phyloP scores from a whole-genome alignment of 306 rosid genomes.

The Carpinus fangiana region DNA sequence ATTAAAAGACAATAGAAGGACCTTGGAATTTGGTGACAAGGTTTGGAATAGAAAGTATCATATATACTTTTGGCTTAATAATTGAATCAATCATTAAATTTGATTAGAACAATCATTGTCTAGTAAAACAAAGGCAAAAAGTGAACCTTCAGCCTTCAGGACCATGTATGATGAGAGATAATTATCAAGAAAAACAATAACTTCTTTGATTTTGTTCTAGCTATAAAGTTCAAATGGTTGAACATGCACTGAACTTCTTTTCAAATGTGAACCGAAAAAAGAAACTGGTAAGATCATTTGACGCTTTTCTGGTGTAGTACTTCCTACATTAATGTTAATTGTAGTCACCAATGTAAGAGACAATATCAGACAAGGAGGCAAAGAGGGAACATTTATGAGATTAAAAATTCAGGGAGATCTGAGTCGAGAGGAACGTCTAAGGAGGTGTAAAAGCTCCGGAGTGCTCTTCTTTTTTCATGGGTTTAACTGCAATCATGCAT shows the following conservation, averaged over 20 bases:
- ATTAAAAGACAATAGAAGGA: neutral
- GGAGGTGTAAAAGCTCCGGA: neutral
- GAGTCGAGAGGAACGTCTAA: neutral
- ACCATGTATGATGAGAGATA: neutral
- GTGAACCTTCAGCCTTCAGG: neutral
- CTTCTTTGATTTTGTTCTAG: constrained; percentile 1
- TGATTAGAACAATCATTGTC: neutral
- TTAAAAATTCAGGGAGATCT: neutral
- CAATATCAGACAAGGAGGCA: neutral
- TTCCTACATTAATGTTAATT: neutral
- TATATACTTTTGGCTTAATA: neutral
- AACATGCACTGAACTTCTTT: neutral
- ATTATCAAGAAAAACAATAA: neutral
- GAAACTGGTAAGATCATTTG: neutral
- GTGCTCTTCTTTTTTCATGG: neutral
- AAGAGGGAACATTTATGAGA: neutral
- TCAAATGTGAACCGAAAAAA: neutral
- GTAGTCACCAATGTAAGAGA: neutral
- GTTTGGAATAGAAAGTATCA: neutral
- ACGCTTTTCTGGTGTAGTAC: neutral
- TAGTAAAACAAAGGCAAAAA: neutral
- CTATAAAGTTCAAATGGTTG: neutral
- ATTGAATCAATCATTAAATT: neutral
- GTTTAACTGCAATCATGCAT: neutral
- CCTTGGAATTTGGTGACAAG: constrained; percentile 5